phyloP scores from a whole-genome alignment of 331 rosid genomes.

The Spiraea crenata region DNA sequence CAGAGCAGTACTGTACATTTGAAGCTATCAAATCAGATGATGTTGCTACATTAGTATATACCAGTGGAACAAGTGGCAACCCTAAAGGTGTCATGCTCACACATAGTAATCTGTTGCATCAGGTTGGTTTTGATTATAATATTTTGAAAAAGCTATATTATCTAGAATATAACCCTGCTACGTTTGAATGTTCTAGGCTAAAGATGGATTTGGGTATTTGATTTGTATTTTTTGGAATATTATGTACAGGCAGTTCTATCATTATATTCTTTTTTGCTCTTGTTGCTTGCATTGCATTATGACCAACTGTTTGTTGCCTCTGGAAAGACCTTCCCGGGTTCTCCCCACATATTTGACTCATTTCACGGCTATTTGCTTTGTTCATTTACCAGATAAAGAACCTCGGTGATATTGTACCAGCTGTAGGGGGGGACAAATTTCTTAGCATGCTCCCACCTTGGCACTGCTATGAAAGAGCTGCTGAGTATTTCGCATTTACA shows the following conservation, averaged over 20 bases:
- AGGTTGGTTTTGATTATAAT: constrained; percentile 42
- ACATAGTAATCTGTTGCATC: constrained; percentile 86
- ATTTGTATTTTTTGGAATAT: too few relatives aligned
- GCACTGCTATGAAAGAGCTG: constrained; percentile 96
- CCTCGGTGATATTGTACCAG: constrained; percentile 71
- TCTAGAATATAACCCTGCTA: neutral
- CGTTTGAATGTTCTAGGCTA: neutral
- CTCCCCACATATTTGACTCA: neutral
- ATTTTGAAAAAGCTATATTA: neutral
- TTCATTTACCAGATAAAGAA: constrained; percentile 56
- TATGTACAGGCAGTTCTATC: neutral
- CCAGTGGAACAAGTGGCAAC: constrained; percentile 95
- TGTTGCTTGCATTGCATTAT: neutral
- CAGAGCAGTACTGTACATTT: constrained; percentile 48
- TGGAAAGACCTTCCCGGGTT: neutral
- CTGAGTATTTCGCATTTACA: constrained; percentile 78
- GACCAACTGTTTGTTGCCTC: neutral
- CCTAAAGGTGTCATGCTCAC: constrained; percentile 95
- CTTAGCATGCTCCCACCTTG: constrained; percentile 93
- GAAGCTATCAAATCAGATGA: constrained; percentile 77
- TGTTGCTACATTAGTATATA: constrained; percentile 80
- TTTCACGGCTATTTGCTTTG: constrained; percentile 18
- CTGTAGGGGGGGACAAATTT: constrained; percentile 71
- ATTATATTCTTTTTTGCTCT: neutral
- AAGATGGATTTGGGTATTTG: neutral